Evolutionary conservation across 2,329 filamentous ascomycete species (phyloP).

Genomic region (Passalora sequoiae): DNA sequence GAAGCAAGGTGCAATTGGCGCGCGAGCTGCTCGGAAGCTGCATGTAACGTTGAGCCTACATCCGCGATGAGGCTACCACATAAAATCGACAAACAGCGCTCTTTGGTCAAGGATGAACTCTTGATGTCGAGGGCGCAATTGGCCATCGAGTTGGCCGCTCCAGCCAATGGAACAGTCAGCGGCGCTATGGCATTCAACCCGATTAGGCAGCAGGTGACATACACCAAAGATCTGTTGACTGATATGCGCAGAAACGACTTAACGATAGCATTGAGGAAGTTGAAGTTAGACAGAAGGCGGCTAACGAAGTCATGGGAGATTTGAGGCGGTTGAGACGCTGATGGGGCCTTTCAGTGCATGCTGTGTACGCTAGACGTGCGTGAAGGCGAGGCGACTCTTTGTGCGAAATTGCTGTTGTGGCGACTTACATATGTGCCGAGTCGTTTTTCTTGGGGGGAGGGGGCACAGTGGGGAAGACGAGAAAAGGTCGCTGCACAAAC

Average conservation of each 20-base stretch:
- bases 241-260: background rate
- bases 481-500: no score
- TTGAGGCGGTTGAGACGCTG: background rate
- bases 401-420: no score
- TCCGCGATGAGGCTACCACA: background rate
- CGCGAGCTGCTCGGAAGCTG: constrained; percentile 1
- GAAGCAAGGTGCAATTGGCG: constrained; percentile 9
- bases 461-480: no score
- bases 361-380: no score
- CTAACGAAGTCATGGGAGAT: background rate
- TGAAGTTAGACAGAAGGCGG: background rate
- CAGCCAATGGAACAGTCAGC: background rate
- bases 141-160: background rate
- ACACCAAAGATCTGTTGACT: background rate
- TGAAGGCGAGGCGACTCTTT: no score
- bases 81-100: no score
- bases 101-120: background rate
- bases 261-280: background rate
- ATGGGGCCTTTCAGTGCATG: no score
- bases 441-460: no score
- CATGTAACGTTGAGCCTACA: background rate
- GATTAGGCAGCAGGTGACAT: background rate
- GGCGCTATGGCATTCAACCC: background rate
- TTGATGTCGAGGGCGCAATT: background rate
- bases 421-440: no score